A percentile compares a stretch with the other conserved stretches of the same genome.
phyloP scores from a whole-genome alignment of 2,329 filamentous ascomycete species.

The Cercospora zeina region DNA sequence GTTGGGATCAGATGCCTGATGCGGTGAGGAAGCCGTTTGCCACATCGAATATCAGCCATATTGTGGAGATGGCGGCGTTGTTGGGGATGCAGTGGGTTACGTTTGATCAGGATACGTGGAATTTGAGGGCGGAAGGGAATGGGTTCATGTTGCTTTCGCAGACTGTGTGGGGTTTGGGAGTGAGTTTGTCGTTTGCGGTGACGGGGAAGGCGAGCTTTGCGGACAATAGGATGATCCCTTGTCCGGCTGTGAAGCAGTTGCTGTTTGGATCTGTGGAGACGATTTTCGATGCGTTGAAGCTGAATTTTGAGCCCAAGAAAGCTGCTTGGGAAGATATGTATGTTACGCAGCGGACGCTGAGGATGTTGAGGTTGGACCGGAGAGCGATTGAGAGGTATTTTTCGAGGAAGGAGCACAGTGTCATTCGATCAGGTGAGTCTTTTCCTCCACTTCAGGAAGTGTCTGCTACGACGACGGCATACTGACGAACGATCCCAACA shows the following conservation, averaged over 20 bases:
- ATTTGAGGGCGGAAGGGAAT: slow-evolving; percentile 19
- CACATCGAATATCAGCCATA: slow-evolving; percentile 18
- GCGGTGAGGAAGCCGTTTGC: slow-evolving; percentile 18
- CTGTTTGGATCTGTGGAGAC: slow-evolving; percentile 19
- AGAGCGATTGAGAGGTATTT: slow-evolving; percentile 16
- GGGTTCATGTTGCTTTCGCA: slow-evolving; percentile 19
- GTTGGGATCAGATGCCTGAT: slow-evolving; percentile 25
- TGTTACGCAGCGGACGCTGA: slow-evolving; percentile 10
- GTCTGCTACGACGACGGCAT: background rate
- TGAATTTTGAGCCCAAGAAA: slow-evolving; percentile 14
- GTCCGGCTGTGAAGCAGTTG: slow-evolving; percentile 15
- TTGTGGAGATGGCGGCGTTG: slow-evolving; percentile 19
- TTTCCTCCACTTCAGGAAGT: no score
- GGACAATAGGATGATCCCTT: slow-evolving; percentile 15
- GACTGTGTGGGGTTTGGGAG: slow-evolving; percentile 15
- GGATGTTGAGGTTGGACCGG: slow-evolving; percentile 11
- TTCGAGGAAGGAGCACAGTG: slow-evolving; percentile 7
- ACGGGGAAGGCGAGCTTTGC: slow-evolving; percentile 8
- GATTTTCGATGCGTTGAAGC: slow-evolving; percentile 13
- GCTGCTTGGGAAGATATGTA: slow-evolving; percentile 14
- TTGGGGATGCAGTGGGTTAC: slow-evolving; percentile 19
- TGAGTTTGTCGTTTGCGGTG: slow-evolving; percentile 16
- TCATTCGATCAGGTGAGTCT: slow-evolving; percentile 16
- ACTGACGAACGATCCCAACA: background rate
- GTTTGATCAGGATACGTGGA: slow-evolving; percentile 17